Percentiles rank a stretch among this genome's conserved stretches.
Conservation (phyloP, 345 rosid genomes). For the Cardiospermum halicacabum region DNA sequence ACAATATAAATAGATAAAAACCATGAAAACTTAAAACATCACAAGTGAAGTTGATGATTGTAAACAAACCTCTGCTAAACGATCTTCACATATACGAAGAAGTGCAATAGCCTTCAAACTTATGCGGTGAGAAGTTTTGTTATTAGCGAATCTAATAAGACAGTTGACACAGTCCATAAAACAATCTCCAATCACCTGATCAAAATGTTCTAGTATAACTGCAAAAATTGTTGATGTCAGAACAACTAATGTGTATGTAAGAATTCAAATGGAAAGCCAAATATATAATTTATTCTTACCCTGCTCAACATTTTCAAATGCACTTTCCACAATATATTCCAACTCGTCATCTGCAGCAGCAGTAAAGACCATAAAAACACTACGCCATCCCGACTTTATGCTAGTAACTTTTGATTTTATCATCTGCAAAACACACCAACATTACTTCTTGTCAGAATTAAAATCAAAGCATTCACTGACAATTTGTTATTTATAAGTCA, state of each 20-base stretch:
- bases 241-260: slow-evolving; percentile 18
- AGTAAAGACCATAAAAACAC: slow-evolving; percentile 86
- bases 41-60: slow-evolving; percentile 3
- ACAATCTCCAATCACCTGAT: slow-evolving; percentile 97
- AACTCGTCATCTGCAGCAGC: slow-evolving; percentile 62
- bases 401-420: slow-evolving; percentile 90
- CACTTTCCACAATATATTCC: slow-evolving; percentile 59
- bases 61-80: slow-evolving; percentile 85
- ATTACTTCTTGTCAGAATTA: slow-evolving; percentile 4
- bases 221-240: slow-evolving; percentile 44
- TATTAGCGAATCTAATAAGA: slow-evolving; percentile 95
- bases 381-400: slow-evolving; percentile 93
- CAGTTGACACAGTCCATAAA: slow-evolving; percentile 99
- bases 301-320: slow-evolving; percentile 71
- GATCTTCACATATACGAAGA: slow-evolving; percentile 97
- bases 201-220: slow-evolving; percentile 98
- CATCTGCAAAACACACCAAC: slow-evolving; percentile 47
- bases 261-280: neutral
- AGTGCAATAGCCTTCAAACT: slow-evolving; percentile 99
- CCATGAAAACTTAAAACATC: neutral
- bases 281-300: slow-evolving; percentile 27
- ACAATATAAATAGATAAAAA: too few species aligned
- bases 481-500: neutral
- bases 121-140: slow-evolving; percentile 83
- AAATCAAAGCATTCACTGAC: neutral